These are phyloP conservation scores for Schizophyllum commune DNA, from an alignment of 1,284 basidiomycete species.

Conservation along the genomic window DNA sequence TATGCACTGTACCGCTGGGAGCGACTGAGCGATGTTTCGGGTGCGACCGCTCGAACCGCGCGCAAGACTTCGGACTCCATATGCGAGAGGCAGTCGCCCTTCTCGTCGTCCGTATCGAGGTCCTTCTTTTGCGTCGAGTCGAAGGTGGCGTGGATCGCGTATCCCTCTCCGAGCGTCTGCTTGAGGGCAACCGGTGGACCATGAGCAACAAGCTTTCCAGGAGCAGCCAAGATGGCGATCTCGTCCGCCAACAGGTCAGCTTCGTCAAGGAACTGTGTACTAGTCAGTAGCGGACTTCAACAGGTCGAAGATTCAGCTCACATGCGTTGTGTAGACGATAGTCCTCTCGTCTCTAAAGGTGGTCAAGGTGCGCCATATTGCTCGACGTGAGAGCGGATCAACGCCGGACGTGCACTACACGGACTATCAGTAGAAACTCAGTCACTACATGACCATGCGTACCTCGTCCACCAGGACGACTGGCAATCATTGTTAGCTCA, in stretches of 20 bases:
- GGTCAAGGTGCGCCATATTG: conserved; percentile 69
- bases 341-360: conserved; percentile 59
- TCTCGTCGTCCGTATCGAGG: neutral
- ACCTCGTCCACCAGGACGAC: conserved; percentile 67
- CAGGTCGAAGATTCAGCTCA: too few relatives aligned
- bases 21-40: conserved; percentile 33
- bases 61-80: conserved; percentile 31
- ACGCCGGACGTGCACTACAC: conserved; percentile 72
- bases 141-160: conserved; percentile 45
- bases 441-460: neutral
- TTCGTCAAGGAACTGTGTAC: conserved; percentile 70
- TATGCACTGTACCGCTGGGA: conserved; percentile 38
- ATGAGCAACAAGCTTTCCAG: conserved; percentile 66
- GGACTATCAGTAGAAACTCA: neutral
- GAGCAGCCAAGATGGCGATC: conserved; percentile 69
- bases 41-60: conserved; percentile 38
- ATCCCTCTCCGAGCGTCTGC: conserved; percentile 64
- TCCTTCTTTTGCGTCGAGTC: neutral
- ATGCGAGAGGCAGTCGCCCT: conserved; percentile 22
- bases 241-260: conserved; percentile 72
- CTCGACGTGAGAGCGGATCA: conserved; percentile 70
- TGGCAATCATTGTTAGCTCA: conserved; percentile 15
- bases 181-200: conserved; percentile 72
- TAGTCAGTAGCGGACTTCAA: too few relatives aligned
- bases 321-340: conserved; percentile 42